Base-by-base conservation (phyloP, 1,139 yeast species). In the Yamadazyma oceani region DNA sequence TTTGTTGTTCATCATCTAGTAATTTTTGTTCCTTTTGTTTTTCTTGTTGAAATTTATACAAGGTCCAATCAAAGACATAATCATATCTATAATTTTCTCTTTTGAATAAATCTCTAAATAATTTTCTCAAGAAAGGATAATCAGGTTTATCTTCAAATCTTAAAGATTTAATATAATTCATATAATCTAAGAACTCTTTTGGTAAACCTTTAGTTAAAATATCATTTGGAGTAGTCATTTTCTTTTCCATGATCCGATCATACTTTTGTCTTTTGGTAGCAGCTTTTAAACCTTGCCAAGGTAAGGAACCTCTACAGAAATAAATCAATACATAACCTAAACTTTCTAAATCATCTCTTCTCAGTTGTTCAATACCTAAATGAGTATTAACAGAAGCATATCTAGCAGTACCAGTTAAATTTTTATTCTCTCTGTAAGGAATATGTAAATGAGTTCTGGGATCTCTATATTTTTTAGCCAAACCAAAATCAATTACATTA, bases 201-300 rank as follows among this genome's bases (percentile, higher is more conserved):
- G 98, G 98, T 52, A 92, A 77, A 4, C 97, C 97, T 54, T 89
- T 82, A 43, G 96, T 89, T 54, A 92, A 76, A 21, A 84, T 79
- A 57, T 90, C 96, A 35, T 92, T 80, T 21, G 96, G 87, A 8
- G 96, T 88, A 35, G 95, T 82, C 83, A 92, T 83, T 64, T 92
- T 92, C 74, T 88, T 88, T 61, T 92, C 97, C 88, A 90, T 84
- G 56, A 92, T 92, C 46, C 97, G 78, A 64, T 90, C 97, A 64
- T 92, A 92, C 66, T 92, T 92, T 63, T 92, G 97, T 64, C 95
- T 84, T 70, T 92, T 92, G 13, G 97, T 89, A 32, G 92, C 95
- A 24, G 98, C 98, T 62, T 89, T 89, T 54, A 92, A 78, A 11
- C 98, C 98, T 68, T 92, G 98, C 98, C 98, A 92, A 38, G 98